phyloP scores from a whole-genome alignment of 2,329 filamentous ascomycete species.

The Magnaporthiopsis poae region DNA sequence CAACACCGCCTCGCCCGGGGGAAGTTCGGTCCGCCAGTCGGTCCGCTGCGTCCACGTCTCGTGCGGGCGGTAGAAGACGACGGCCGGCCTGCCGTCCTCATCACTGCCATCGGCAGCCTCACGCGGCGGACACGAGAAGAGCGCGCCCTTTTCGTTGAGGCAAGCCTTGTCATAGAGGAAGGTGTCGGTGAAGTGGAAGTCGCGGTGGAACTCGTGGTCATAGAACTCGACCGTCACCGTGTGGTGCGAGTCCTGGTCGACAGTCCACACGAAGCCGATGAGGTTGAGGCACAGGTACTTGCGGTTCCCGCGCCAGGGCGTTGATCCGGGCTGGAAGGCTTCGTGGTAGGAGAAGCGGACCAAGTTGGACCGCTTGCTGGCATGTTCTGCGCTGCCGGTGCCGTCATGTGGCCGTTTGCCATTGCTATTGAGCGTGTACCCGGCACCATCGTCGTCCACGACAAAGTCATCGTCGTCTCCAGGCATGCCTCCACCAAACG shows the following conservation, averaged over 20 bases:
- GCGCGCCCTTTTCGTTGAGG: slow-evolving; percentile 69
- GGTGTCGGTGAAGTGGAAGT: slow-evolving; percentile 96
- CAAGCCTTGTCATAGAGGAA: slow-evolving; percentile 95
- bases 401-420: slow-evolving; percentile 43
- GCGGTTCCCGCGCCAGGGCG: slow-evolving; percentile 87
- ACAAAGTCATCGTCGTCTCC: slow-evolving; percentile 70
- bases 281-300: slow-evolving; percentile 90
- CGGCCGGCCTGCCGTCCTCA: slow-evolving; percentile 52
- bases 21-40: slow-evolving; percentile 85
- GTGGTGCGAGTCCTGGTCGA: slow-evolving; percentile 85
- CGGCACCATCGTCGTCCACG: slow-evolving; percentile 87
- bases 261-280: slow-evolving; percentile 91
- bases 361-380: slow-evolving; percentile 41
- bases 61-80: slow-evolving; percentile 91
- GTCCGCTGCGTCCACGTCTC: slow-evolving; percentile 88
- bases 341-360: slow-evolving; percentile 61
- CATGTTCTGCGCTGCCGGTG: slow-evolving; percentile 36
- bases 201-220: slow-evolving; percentile 79
- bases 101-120: neutral
- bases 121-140: slow-evolving; percentile 71
- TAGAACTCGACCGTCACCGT: slow-evolving; percentile 97
- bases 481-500: slow-evolving; percentile 52
- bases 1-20: slow-evolving; percentile 72
- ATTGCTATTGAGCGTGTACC: slow-evolving; percentile 56
- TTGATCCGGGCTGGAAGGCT: slow-evolving; percentile 86